These are phyloP conservation scores for Pleurotus salmoneostramineus DNA, from an alignment of 768 basidiomycete genomes.

Conservation along the genomic window DNA sequence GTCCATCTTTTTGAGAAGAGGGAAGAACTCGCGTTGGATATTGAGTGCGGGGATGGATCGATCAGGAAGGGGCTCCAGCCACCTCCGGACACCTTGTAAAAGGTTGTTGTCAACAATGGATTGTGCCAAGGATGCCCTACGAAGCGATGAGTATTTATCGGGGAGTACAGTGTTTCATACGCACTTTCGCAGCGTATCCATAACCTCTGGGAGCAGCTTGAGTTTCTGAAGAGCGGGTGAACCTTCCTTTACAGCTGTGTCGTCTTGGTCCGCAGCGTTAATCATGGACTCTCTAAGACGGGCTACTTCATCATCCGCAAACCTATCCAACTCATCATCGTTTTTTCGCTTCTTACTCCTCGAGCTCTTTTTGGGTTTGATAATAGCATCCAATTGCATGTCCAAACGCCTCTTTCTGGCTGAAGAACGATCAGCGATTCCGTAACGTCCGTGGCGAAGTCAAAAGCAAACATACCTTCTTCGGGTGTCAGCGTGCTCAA, in stretches of 20 bases:
- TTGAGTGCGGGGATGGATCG: slow-evolving; percentile 91
- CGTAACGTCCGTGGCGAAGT: neutral
- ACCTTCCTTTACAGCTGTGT: slow-evolving; percentile 73
- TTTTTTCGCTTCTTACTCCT: slow-evolving; percentile 69
- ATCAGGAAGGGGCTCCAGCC: slow-evolving; percentile 94
- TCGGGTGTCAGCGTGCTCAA: slow-evolving; percentile 70
- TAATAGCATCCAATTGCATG: slow-evolving; percentile 81
- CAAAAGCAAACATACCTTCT: slow-evolving; percentile 48
- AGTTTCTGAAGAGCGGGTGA: slow-evolving; percentile 84
- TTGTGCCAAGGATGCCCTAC: slow-evolving; percentile 78
- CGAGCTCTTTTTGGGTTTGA: slow-evolving; percentile 72
- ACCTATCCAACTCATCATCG: slow-evolving; percentile 73
- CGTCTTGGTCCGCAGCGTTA: slow-evolving; percentile 80
- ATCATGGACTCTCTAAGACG: slow-evolving; percentile 89
- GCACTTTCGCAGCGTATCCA: slow-evolving; percentile 91
- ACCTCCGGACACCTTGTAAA: slow-evolving; percentile 81
- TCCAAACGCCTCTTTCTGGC: slow-evolving; percentile 76
- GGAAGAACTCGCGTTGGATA: slow-evolving; percentile 91
- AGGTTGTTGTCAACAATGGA: slow-evolving; percentile 96
- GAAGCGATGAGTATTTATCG: slow-evolving; percentile 3
- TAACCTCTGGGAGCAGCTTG: slow-evolving; percentile 79
- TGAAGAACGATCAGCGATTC: slow-evolving; percentile 24
- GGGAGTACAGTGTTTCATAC: slow-evolving; percentile 21
- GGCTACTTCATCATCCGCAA: slow-evolving; percentile 89
- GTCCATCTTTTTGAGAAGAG: slow-evolving; percentile 81